A percentile compares a stretch with the other conserved stretches of the same genome.
Evolutionary conservation across 1,139 yeast genomes (phyloP).

Genomic region (Sugiyamaella grinbergsii): DNA sequence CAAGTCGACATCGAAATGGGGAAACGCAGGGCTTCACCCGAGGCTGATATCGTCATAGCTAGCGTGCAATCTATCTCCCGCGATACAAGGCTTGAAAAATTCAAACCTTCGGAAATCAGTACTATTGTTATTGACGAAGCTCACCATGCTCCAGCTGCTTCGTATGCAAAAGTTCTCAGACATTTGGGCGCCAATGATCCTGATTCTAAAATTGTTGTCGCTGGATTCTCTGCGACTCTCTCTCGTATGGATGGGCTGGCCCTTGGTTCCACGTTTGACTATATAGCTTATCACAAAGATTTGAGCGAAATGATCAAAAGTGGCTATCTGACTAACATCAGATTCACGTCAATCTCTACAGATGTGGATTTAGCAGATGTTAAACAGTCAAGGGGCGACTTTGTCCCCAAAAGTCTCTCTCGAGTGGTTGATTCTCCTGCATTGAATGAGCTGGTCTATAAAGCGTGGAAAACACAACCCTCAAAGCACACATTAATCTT

Average conservation of each 20-base stretch:
- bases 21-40: slow-evolving; percentile 43
- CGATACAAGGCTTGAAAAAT: slow-evolving; percentile 51
- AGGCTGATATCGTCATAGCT: slow-evolving; percentile 71
- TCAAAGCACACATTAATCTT: slow-evolving; percentile 71
- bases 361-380: slow-evolving; percentile 44
- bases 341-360: slow-evolving; percentile 59
- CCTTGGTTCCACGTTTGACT: slow-evolving; percentile 64
- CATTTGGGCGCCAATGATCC: slow-evolving; percentile 55
- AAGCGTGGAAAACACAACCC: slow-evolving; percentile 52
- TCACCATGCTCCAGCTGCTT: slow-evolving; percentile 81
- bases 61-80: slow-evolving; percentile 70
- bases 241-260: slow-evolving; percentile 65
- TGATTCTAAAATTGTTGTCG: slow-evolving; percentile 54
- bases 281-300: slow-evolving; percentile 70
- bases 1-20: slow-evolving; percentile 78
- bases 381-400: slow-evolving; percentile 52
- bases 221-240: slow-evolving; percentile 89
- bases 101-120: slow-evolving; percentile 61
- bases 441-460: slow-evolving; percentile 57
- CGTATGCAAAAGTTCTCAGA: slow-evolving; percentile 61
- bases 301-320: slow-evolving; percentile 68
- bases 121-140: slow-evolving; percentile 88
- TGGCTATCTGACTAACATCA: slow-evolving; percentile 70
- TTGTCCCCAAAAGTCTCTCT: slow-evolving; percentile 54
- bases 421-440: slow-evolving; percentile 55